Base-by-base conservation (phyloP, 148 eudicot genomes). In the Chenopodium formosanum region DNA sequence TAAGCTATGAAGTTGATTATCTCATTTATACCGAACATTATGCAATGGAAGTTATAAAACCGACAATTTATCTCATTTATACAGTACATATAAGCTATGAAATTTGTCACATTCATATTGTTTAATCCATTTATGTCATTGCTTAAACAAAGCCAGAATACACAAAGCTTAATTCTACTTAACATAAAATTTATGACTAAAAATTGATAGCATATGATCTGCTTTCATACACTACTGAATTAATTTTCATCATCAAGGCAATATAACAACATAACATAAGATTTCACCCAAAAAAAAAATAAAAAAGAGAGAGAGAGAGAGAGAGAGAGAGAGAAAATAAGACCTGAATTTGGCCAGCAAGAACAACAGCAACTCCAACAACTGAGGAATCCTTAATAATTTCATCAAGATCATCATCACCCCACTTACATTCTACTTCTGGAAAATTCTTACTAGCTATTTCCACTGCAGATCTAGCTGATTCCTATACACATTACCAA, bases 281-380 rank as follows among this genome's bases (percentile, higher is more conserved):
- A 40, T 5, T 40, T 40, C 56, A 2, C 70, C 63, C 25, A 29
- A 1, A 32, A 27, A 47, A 34, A 2, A 2, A 34, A 34, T 2
- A 34, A 0, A 34, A 34, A 2, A 32, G 2, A 32, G 2, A 32
- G 3, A 32, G 3, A 32, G 3, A 32, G 3, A 32, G 3, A 32
- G 25, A 25, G 10, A 78, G 40, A 20, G 23, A 74, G 48, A 84
- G 25, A 78, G 73, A 74, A 80, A 81, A 78, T 84, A 31, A 72
- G 75, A 87, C 98, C 98, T 93, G 97, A 87, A 85, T 82, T 53
- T 95, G 98, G 65, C 85, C 98, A 86, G 98, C 98, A 80, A 95
- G 98, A 87, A 91, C 98, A 82, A 95, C 94, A n/a, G 90, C 90
- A 70, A 95, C 97, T 14, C 92, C 97, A 84, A 83, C 78, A 74